phyloP scores from a whole-genome alignment of 345 rosid genomes.

The Salix caprea region DNA sequence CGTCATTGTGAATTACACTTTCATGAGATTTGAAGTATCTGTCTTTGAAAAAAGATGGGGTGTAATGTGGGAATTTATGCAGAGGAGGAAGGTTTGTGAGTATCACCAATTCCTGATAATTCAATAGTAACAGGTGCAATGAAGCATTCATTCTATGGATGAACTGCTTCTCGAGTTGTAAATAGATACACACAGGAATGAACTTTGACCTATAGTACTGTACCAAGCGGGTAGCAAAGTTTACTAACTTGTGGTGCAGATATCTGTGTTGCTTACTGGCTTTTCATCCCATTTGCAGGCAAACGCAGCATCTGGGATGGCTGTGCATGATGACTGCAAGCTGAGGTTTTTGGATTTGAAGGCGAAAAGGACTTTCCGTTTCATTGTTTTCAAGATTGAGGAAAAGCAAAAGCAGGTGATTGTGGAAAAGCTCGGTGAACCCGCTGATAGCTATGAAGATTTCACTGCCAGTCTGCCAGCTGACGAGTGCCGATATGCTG shows the following conservation, averaged over 20 bases:
- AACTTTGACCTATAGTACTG: neutral
- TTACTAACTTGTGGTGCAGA: neutral
- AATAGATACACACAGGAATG: neutral
- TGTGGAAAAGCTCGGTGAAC: constrained; percentile 66
- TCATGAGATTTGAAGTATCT: neutral
- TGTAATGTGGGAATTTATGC: neutral
- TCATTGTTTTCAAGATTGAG: constrained; percentile 59
- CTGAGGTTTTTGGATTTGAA: constrained; percentile 59
- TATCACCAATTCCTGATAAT: neutral
- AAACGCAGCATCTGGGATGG: constrained; percentile 67
- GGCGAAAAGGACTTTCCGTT: constrained; percentile 60
- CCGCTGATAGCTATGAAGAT: constrained; percentile 46
- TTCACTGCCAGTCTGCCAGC: constrained; percentile 59
- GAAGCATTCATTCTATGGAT: neutral
- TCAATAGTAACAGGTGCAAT: neutral
- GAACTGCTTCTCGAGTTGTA: neutral
- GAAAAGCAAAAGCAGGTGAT: constrained; percentile 64
- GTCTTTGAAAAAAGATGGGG: neutral
- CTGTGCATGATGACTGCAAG: constrained; percentile 75
- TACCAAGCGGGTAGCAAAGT: neutral
- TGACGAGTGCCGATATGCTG: constrained; percentile 66
- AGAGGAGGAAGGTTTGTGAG: neutral
- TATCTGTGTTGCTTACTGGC: neutral
- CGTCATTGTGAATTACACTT: neutral
- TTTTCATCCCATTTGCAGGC: constrained; percentile 30